phyloP scores from a whole-genome alignment of 2,329 filamentous ascomycete genomes.

The Fusarium incarnatum region DNA sequence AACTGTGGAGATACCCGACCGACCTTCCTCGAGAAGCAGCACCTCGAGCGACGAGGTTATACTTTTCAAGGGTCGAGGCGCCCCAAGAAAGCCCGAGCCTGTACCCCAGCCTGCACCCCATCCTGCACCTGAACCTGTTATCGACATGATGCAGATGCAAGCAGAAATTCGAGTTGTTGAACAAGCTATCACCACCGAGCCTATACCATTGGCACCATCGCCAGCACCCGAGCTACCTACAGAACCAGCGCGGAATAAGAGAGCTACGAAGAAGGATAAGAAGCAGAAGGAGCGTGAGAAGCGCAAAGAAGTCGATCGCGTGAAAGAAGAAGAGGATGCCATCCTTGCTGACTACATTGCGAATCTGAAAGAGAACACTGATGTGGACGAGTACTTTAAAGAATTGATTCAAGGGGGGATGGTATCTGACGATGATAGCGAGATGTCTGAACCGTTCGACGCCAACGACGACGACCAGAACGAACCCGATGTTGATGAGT shows the following conservation, averaged over 20 bases:
- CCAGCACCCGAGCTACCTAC: not conserved
- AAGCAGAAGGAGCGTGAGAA: slow-evolving; percentile 35
- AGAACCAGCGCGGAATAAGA: not conserved
- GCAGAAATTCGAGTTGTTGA: slow-evolving; percentile 50
- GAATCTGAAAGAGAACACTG: slow-evolving; percentile 67
- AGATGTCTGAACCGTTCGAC: slow-evolving; percentile 60
- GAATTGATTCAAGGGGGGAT: slow-evolving; percentile 23
- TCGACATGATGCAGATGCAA: slow-evolving; percentile 47
- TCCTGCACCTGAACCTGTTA: slow-evolving; percentile 15
- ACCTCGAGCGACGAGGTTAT: slow-evolving; percentile 75
- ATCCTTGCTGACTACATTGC: slow-evolving; percentile 77
- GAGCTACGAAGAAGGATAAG: slow-evolving; percentile 19
- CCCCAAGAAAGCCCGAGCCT: slow-evolving; percentile 43
- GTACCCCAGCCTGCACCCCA: slow-evolving; percentile 25
- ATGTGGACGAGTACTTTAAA: slow-evolving; percentile 59
- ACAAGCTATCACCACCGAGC: slow-evolving; percentile 29
- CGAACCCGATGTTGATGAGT: slow-evolving; percentile 61
- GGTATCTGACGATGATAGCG: slow-evolving; percentile 21
- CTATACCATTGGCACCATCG: slow-evolving; percentile 3
- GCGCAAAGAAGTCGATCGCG: slow-evolving; percentile 29
- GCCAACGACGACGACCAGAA: slow-evolving; percentile 25
- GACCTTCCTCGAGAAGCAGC: slow-evolving; percentile 39
- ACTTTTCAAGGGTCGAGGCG: slow-evolving; percentile 69
- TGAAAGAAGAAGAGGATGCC: slow-evolving; percentile 61
- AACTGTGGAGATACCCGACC: slow-evolving; percentile 30